These are phyloP conservation scores for Cantharellus anzutake DNA, from an alignment of 768 basidiomycete species.

Conservation along the genomic window DNA sequence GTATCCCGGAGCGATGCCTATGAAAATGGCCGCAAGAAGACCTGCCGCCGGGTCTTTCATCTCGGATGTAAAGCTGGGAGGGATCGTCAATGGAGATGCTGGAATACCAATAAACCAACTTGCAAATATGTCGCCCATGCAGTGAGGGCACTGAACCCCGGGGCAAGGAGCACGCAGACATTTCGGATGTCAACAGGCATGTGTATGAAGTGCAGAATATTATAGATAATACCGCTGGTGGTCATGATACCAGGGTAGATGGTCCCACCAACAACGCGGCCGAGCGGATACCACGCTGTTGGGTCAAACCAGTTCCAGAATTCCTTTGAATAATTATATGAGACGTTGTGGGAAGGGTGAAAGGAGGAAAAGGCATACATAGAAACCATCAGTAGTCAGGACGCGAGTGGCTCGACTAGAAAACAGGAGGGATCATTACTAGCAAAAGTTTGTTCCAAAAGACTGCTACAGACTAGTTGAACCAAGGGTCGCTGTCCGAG, in stretches of 20 bases:
- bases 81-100: background rate
- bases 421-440: background rate
- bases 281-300: constrained; percentile 97
- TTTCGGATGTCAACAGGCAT: constrained; percentile 96
- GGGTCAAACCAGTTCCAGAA: constrained; percentile 99
- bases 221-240: constrained; percentile 94
- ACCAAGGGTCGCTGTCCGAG: constrained; percentile 84
- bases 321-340: constrained; percentile 35
- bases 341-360: background rate
- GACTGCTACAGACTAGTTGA: constrained; percentile 68
- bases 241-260: constrained; percentile 98
- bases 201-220: constrained; percentile 65
- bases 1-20: constrained; percentile 94
- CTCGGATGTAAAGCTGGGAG: constrained; percentile 77
- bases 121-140: constrained; percentile 95
- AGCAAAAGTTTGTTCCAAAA: background rate
- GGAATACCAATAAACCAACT: constrained; percentile 14
- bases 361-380: constrained; percentile 34
- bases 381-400: constrained; percentile 83
- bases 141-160: constrained; percentile 90
- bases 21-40: constrained; percentile 92
- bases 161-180: constrained; percentile 89
- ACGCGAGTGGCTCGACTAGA: constrained; percentile 80
- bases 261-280: constrained; percentile 94
- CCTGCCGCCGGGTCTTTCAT: constrained; percentile 92